Conservation (phyloP, 805 yeast species). For the Isabelozyma gotoi region DNA sequence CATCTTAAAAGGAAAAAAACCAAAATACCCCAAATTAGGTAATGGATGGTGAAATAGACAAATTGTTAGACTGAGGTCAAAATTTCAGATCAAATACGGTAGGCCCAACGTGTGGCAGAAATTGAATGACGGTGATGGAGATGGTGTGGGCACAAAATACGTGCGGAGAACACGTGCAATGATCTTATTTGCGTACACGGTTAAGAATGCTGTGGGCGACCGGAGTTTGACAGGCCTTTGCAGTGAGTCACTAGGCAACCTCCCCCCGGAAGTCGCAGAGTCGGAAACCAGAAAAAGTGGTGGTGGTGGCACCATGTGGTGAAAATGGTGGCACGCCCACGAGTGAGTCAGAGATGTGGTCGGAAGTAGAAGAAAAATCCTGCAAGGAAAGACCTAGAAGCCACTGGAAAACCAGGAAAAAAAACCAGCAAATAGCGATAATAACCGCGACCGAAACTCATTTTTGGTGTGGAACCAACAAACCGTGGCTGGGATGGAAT, state of each 20-base stretch:
- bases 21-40: background rate
- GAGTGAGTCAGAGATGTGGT: too few species aligned
- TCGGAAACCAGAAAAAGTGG: background rate
- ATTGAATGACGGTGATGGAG: background rate
- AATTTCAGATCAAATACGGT: background rate
- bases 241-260: background rate
- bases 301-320: background rate
- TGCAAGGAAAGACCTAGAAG: background rate
- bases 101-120: background rate
- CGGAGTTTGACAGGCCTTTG: too few species aligned
- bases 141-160: background rate
- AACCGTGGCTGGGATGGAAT: background rate
- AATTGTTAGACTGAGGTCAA: too few species aligned
- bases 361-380: background rate
- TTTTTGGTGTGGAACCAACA: background rate
- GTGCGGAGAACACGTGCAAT: background rate
- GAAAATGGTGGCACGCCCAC: background rate
- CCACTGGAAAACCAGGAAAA: background rate
- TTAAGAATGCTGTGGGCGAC: background rate
- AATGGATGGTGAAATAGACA: background rate
- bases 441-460: background rate
- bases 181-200: background rate
- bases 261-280: background rate
- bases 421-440: background rate
- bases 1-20: too few species aligned